Evolutionary conservation across 495 filamentous ascomycete species (phyloP), one percentile per base, ranked within the genome.

Genomic region (Opeltia flavorubescens): DNA sequence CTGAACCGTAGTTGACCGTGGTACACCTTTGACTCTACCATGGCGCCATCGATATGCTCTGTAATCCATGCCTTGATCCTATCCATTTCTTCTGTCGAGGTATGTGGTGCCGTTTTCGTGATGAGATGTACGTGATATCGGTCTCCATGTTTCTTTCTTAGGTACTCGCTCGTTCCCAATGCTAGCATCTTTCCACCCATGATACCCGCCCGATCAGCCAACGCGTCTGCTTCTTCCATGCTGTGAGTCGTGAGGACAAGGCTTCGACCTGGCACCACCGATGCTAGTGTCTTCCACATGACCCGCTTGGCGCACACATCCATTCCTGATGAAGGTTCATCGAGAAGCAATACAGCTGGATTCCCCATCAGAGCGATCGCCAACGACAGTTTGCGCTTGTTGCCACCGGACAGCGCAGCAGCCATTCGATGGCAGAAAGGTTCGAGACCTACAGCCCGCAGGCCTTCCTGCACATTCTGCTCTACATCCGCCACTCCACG

Each of bases 1-100:
- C 71, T 79, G 58, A 89, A 93, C 5, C 83, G 66, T 56, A 94
- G 62, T 58, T 93, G 86, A 0, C 86, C 86, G 53, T 91, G 84
- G 55, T 82, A 93, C 11, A 74, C 79, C 56, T 81, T 75, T 8
- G 77, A 71, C 59, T 93, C 86, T 17, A 84, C 61, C 26, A 66
- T 63, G 0, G 81, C 81, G 3, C 69, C 70, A 0, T 68, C 65
- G 48, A 88, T 77, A 8, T 64, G 65, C 5, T 49, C 47, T 11
- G 59, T 15, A 7, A 89, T 70, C 81, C 83, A 93, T 0, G 38
- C 17, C 49, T 76, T 69, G 26, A 89, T 65, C 20, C 60, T 57
- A 2, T 69, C 59, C 68, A 86, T 85, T 47, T 85, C 81, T n/a
- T 63, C 70, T 1, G 70, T 66, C 0, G 66, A 62, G 3, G 81